Base-by-base conservation (phyloP, 345 rosid species). In the Eucalyptus decipiens region DNA sequence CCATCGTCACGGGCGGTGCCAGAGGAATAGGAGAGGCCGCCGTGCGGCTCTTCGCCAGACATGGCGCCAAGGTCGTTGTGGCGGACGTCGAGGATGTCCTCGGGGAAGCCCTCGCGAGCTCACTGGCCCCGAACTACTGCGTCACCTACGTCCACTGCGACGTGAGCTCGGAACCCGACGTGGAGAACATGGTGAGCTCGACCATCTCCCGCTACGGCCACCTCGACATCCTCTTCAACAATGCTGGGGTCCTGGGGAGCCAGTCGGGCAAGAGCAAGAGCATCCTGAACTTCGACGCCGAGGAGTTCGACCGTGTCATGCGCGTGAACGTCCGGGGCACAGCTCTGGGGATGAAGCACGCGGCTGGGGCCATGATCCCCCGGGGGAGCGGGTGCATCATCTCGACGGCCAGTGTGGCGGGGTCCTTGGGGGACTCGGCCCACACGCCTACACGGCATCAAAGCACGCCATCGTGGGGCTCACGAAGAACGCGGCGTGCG, bases 1-100 rank as follows among this genome's bases (percentile, higher is more conserved):
- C 93, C 3, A 90, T 93, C 16, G 91, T 93, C 62, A 93, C 94
- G 13, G 94, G 94, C 11, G 93, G 94, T 10, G 92, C 92, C 0
- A 89, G 89, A 67, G 94, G 94, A 47, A 93, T 93, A 9, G 94
- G 94, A n/a, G 93, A 92, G 86, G 93, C 93, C 1, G 90, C 93
- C 0, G 93, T 87, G 21, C 88, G 91, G 28, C 90, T 93, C 37
- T 93, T 93, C 60, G 89, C 90, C 7, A 89, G 52, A 69, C 93
- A 92, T 13, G 94, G 94, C 1, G 94, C 94, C 45, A 93, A 76
- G 87, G 91, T 90, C 13, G 86, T 90, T 4, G 37, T 90, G 8
- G 91, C 89, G 10, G 91, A 90, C 50, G 11, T 89, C 8, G 87
- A 89, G 24, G 90, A 89, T 17, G 43, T 42, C 15, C 89, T 89